Evolutionary conservation across 2,329 filamentous ascomycete genomes (phyloP), one percentile per base, ranked within the genome.

Genomic region (Cadophora malorum): DNA sequence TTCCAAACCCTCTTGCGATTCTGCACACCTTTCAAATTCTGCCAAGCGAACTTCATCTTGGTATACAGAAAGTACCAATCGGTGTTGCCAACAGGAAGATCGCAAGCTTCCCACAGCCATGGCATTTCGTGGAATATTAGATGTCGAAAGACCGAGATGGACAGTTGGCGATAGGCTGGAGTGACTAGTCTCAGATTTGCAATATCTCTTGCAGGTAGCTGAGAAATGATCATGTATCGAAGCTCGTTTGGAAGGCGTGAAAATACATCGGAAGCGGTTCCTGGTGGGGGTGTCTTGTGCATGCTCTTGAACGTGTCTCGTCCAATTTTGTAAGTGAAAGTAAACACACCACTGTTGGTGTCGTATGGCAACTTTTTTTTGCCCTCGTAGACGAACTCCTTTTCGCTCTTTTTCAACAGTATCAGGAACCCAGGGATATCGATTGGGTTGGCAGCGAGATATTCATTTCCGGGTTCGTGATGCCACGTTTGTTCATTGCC

Each of bases 1-100:
- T 65, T 55, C 72, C 73, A 77, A 31, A 77, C 73, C 41, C 75
- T 64, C 60, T 66, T 35, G 21, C 74, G 66, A 64, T 77, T 77
- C 45, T 50, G 55, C 35, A 76, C 47, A 0, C 75, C 74, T 55
- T 72, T 77, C 9, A 76, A 65, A 0, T 65, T 31, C n/a, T 49
- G 35, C 67, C 71, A 75, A 33, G 35, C 35, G 35, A 38, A 38
- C 35, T 38, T 38, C 19, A 77, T 72, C n/a, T 68, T 67, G 7
- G 55, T 58, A 33, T 73, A 75, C 5, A 76, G 41, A 31, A 47
- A 35, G 63, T 70, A 71, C 74, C 72, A 76, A 45, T 76, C 70
- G 3, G 74, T 74, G 31, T 64, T 69, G 9, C 55, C 66, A 41
- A 56, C 65, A 53, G 31, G 66, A 23, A 63, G 35, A 14, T 63